Conservation (phyloP, 2,329 filamentous ascomycete genomes). For the Pseudogymnoascus sp. region DNA sequence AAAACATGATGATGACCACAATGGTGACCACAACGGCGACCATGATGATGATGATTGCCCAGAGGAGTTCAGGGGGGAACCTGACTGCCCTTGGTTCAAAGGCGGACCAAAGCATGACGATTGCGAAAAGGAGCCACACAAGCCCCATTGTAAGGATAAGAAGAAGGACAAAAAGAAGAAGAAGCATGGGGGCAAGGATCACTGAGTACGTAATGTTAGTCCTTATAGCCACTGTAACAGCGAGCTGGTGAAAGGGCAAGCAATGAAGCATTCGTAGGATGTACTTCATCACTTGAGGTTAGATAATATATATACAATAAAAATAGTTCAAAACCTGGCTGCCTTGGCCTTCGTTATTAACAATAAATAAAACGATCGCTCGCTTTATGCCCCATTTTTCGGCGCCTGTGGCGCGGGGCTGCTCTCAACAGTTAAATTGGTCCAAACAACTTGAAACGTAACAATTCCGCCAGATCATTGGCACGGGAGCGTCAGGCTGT, state of each 20-base stretch:
- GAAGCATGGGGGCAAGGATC: neutral
- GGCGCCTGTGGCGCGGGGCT: neutral
- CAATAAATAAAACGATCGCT: neutral
- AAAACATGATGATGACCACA: neutral
- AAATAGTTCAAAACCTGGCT: neutral
- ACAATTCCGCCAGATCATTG: neutral
- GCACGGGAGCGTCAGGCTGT: neutral
- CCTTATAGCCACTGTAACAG: neutral
- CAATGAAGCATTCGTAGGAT: neutral
- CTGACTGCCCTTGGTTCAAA: neutral
- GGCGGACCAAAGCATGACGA: neutral
- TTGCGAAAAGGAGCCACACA: slow-evolving; percentile 1
- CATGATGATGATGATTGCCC: neutral
- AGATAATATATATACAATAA: neutral
- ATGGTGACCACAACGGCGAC: neutral
- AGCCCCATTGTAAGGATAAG: neutral
- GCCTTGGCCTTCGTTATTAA: neutral
- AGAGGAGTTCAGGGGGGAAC: neutral
- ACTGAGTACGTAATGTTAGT: neutral
- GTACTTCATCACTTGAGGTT: neutral
- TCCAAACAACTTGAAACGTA: neutral
- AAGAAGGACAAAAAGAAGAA: neutral
- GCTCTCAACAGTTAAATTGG: neutral
- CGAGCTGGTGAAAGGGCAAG: neutral
- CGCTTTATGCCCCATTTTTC: neutral